A percentile compares a stretch with the other conserved stretches of the same genome.
phyloP scores from a whole-genome alignment of 1,284 basidiomycete genomes.

The Trametes sp. region DNA sequence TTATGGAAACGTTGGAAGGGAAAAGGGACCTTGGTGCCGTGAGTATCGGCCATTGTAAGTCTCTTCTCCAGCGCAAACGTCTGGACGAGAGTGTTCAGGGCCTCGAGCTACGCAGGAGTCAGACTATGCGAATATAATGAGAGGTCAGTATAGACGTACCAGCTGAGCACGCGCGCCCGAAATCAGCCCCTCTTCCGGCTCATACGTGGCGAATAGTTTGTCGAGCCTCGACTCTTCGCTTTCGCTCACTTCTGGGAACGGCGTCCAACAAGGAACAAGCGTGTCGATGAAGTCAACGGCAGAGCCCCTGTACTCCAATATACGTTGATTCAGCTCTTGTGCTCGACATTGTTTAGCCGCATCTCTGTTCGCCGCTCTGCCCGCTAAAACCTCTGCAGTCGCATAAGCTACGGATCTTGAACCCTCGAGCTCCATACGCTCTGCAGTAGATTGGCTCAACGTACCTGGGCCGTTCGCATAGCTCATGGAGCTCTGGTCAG shows the following conservation, averaged over 20 bases:
- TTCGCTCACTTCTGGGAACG: neutral
- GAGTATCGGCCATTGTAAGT: conserved; percentile 4
- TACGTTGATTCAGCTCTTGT: neutral
- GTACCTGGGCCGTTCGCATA: conserved; percentile 15
- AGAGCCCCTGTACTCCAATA: too few species aligned
- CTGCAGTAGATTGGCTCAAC: neutral
- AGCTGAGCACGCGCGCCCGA: neutral
- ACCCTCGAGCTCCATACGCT: neutral
- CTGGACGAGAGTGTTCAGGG: conserved; percentile 2
- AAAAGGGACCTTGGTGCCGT: neutral
- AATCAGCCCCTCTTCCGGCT: conserved; percentile 3
- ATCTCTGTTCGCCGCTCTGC: too few species aligned
- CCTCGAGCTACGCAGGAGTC: conserved; percentile 1
- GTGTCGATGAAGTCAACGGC: conserved; percentile 11
- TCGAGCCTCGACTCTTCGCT: neutral
- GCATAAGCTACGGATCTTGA: neutral
- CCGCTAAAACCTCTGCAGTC: neutral
- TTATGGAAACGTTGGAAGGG: conserved; percentile 10
- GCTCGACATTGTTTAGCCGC: too few species aligned
- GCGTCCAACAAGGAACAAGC: conserved; percentile 8
- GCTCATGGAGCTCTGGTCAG: neutral
- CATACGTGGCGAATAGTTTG: neutral
- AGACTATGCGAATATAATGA: too few species aligned
- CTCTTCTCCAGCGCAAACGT: neutral
- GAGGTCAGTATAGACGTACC: neutral